Conservation (phyloP, 768 basidiomycete genomes). For the Russula dissimulans region DNA sequence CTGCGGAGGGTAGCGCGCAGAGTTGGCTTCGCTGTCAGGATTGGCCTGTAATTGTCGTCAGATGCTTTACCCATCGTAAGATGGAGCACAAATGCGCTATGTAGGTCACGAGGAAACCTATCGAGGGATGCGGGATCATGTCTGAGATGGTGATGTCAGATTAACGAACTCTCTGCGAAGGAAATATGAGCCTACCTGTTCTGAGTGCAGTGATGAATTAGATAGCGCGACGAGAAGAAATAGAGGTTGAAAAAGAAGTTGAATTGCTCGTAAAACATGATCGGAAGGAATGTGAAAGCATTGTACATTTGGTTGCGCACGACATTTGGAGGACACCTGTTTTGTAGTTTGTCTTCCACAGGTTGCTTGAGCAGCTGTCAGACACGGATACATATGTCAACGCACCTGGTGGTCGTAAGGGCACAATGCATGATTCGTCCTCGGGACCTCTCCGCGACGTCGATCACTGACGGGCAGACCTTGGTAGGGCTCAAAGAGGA, state of each 20-base stretch:
- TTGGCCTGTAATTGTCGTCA: slow-evolving; percentile 94
- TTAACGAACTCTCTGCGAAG: background rate
- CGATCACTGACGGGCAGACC: slow-evolving; percentile 24
- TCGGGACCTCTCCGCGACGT: slow-evolving; percentile 30
- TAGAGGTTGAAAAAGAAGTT: slow-evolving; percentile 99
- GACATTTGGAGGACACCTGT: slow-evolving; percentile 74
- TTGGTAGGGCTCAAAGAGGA: background rate
- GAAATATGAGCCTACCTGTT: slow-evolving; percentile 54
- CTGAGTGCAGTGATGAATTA: slow-evolving; percentile 91
- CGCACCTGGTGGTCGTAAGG: slow-evolving; percentile 64
- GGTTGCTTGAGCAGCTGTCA: background rate
- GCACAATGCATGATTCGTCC: slow-evolving; percentile 70
- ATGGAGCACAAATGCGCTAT: slow-evolving; percentile 86
- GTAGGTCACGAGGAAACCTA: slow-evolving; percentile 93
- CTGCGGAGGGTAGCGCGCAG: slow-evolving; percentile 56
- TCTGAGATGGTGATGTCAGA: background rate
- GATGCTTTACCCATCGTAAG: slow-evolving; percentile 99
- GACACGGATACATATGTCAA: background rate
- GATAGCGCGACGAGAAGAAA: slow-evolving; percentile 94
- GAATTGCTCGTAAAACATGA: slow-evolving; percentile 98
- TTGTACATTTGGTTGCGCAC: slow-evolving; percentile 99
- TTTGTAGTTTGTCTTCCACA: slow-evolving; percentile 55
- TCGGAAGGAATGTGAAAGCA: slow-evolving; percentile 88
- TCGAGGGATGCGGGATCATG: background rate
- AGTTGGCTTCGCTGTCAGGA: slow-evolving; percentile 90